These are phyloP conservation scores for Scortechinia acanthostroma DNA, from an alignment of 2,329 filamentous ascomycete species.

Conservation along the genomic window DNA sequence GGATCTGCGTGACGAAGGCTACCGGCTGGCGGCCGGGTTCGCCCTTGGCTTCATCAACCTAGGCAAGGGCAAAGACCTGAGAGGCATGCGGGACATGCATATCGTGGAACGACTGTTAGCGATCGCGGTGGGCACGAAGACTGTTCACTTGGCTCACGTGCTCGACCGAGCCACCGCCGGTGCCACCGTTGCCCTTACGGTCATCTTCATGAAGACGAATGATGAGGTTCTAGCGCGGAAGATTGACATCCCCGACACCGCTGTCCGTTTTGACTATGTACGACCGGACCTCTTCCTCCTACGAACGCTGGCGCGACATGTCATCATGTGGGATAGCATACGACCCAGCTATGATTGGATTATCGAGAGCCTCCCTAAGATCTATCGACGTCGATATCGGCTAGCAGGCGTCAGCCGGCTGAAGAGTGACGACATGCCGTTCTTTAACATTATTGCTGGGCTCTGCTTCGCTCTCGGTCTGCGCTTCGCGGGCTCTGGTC, in stretches of 20 bases:
- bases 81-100: constrained; percentile 86
- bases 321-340: constrained; percentile 89
- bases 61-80: constrained; percentile 79
- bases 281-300: constrained; percentile 87
- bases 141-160: constrained; percentile 85
- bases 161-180: constrained; percentile 87
- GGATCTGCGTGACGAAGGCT: constrained; percentile 84
- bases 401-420: constrained; percentile 55
- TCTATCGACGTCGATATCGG: constrained; percentile 56
- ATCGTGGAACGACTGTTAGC: constrained; percentile 81
- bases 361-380: constrained; percentile 59
- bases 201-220: constrained; percentile 97
- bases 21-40: constrained; percentile 87
- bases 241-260: constrained; percentile 84
- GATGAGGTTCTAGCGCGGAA: constrained; percentile 81
- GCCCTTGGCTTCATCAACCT: constrained; percentile 91
- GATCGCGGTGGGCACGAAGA: constrained; percentile 81
- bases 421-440: constrained; percentile 77
- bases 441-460: constrained; percentile 86
- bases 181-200: constrained; percentile 80
- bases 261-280: constrained; percentile 89
- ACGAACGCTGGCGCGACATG: constrained; percentile 77
- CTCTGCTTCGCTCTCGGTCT: constrained; percentile 76
- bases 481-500: constrained; percentile 68
- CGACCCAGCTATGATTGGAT: constrained; percentile 71